Conservation (phyloP, 2,329 filamentous ascomycete species). For the Thelonectria blattea region DNA sequence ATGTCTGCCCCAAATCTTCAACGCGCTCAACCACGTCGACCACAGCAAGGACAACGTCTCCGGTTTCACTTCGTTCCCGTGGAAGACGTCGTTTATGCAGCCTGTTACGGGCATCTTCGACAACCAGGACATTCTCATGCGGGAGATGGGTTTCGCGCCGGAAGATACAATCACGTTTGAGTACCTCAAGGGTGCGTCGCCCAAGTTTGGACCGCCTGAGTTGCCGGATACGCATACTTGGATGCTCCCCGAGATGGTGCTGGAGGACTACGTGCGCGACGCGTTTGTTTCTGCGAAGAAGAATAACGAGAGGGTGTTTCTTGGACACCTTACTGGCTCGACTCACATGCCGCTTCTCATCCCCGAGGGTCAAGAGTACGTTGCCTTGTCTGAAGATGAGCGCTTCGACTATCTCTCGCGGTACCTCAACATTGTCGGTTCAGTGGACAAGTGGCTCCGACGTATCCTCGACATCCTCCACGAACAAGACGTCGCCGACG, state of each 20-base stretch:
- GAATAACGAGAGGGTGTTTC: slow-evolving; percentile 40
- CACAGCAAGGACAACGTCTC: slow-evolving; percentile 7
- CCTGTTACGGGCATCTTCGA: slow-evolving; percentile 44
- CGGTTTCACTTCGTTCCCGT: slow-evolving; percentile 30
- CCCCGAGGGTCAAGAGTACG: background rate
- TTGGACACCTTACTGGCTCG: slow-evolving; percentile 42
- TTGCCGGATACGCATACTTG: background rate
- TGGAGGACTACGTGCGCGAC: slow-evolving; percentile 40
- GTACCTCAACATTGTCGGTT: slow-evolving; percentile 40
- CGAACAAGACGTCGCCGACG: slow-evolving; percentile 38
- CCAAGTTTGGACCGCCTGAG: slow-evolving; percentile 6
- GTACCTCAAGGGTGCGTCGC: slow-evolving; percentile 38
- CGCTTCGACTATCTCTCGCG: slow-evolving; percentile 28
- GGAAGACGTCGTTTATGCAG: slow-evolving; percentile 44
- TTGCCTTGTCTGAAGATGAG: background rate
- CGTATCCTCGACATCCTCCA: slow-evolving; percentile 36
- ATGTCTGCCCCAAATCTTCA: slow-evolving; percentile 49
- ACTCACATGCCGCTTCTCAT: slow-evolving; percentile 37
- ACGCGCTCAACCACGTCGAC: slow-evolving; percentile 41
- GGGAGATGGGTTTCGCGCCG: slow-evolving; percentile 39
- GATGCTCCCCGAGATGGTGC: slow-evolving; percentile 30
- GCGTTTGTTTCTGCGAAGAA: slow-evolving; percentile 35
- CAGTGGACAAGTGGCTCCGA: slow-evolving; percentile 37
- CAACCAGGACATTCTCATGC: slow-evolving; percentile 42
- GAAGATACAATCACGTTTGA: slow-evolving; percentile 38